These are phyloP conservation scores for Globisporangium spiculum DNA, from an alignment of 352 stramenopile species.

Conservation along the genomic window DNA sequence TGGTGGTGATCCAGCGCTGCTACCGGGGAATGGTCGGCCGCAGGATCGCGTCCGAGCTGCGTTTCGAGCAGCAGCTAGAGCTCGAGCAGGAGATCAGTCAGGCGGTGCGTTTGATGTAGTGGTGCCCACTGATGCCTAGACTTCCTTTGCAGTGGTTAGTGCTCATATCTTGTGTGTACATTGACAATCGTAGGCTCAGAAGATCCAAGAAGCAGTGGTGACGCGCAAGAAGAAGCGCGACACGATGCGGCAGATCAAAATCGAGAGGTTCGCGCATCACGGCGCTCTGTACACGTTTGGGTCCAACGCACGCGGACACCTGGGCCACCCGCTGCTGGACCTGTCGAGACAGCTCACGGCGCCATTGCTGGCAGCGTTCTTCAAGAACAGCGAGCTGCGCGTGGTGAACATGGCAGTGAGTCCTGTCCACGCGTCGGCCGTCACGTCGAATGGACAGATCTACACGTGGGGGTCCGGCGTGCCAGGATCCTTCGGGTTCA, in stretches of 20 bases:
- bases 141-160: neutral
- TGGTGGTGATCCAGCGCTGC: constrained; percentile 49
- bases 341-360: constrained; percentile 31
- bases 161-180: neutral
- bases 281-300: constrained; percentile 74
- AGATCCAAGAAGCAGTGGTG: constrained; percentile 64
- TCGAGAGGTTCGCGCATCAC: constrained; percentile 68
- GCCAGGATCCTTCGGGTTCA: constrained; percentile 61
- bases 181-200: constrained; percentile 28
- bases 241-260: constrained; percentile 60
- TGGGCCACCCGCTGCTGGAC: constrained; percentile 50
- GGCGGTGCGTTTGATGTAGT: constrained; percentile 16
- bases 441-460: constrained; percentile 61
- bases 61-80: constrained; percentile 54
- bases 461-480: constrained; percentile 72
- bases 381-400: constrained; percentile 71
- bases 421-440: constrained; percentile 52
- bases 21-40: constrained; percentile 52
- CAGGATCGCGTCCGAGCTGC: constrained; percentile 39
- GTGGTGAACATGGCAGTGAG: constrained; percentile 46
- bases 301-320: constrained; percentile 47
- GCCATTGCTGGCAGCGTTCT: constrained; percentile 50
- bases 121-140: neutral
- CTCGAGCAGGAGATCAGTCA: constrained; percentile 52
- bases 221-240: constrained; percentile 63